Evolutionary conservation across 768 basidiomycete species (phyloP).

Genomic region (Suillus spraguei): DNA sequence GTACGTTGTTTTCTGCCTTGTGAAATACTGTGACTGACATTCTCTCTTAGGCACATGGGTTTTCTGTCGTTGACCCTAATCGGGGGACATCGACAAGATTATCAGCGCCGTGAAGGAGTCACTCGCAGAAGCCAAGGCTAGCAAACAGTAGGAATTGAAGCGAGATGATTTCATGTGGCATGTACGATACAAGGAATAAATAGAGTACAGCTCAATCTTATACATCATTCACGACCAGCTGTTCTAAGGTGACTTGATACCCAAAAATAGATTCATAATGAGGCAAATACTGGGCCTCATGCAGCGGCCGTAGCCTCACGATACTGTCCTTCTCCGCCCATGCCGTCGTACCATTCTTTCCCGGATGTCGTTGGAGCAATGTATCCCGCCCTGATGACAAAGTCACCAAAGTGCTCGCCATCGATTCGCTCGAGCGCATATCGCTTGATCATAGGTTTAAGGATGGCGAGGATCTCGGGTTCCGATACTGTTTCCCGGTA

Average conservation of each 20-base stretch:
- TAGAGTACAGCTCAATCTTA: neutral
- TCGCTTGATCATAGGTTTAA: constrained; percentile 90
- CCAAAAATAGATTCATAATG: neutral
- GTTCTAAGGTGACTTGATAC: neutral
- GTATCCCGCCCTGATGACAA: constrained; percentile 89
- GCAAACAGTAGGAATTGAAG: constrained; percentile 16
- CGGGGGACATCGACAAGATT: constrained; percentile 80
- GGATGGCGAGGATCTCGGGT: constrained; percentile 87
- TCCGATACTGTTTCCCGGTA: constrained; percentile 91
- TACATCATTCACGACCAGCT: neutral
- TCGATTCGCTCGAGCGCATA: constrained; percentile 87
- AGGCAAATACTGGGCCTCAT: neutral
- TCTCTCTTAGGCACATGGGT: constrained; percentile 78
- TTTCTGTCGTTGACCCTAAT: constrained; percentile 69
- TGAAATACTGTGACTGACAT: constrained; percentile 10
- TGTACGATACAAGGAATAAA: neutral
- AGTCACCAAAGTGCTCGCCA: constrained; percentile 95
- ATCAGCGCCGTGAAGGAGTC: constrained; percentile 64
- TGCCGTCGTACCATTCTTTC: constrained; percentile 82
- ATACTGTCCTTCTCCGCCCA: constrained; percentile 76
- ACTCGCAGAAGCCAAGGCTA: constrained; percentile 39
- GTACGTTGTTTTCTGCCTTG: constrained; percentile 36
- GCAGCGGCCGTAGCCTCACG: constrained; percentile 30
- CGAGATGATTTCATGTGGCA: neutral
- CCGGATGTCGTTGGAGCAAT: constrained; percentile 86